phyloP scores from a whole-genome alignment of 2,329 filamentous ascomycete species.

The Phyllosticta capitalensis region DNA sequence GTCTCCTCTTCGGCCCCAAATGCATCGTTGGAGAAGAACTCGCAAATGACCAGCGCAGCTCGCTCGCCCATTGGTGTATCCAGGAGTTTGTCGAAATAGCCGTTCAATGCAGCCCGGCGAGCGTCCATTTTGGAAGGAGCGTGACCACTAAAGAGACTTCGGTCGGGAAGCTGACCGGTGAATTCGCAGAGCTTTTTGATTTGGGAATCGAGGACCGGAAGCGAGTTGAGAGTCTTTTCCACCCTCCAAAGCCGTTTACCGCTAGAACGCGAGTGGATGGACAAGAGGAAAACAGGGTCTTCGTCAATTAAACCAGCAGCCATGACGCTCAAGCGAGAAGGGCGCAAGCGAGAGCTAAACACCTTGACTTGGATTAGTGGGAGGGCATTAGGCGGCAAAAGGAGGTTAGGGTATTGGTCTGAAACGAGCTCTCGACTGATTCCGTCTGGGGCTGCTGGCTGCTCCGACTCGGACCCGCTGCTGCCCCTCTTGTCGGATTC shows the following conservation, averaged over 20 bases:
- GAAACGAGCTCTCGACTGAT: conserved; percentile 58
- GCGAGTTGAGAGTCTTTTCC: conserved; percentile 78
- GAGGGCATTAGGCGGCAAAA: conserved; percentile 80
- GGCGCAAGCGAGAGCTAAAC: conserved; percentile 88
- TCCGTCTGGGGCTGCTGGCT: conserved; percentile 33
- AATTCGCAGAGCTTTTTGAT: conserved; percentile 67
- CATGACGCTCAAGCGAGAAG: conserved; percentile 76
- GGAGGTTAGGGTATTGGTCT: conserved; percentile 76
- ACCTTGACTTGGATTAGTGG: conserved; percentile 79
- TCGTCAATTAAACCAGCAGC: conserved; percentile 75
- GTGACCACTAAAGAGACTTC: conserved; percentile 80
- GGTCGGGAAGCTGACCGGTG: conserved; percentile 69
- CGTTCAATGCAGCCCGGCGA: conserved; percentile 67
- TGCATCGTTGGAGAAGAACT: conserved; percentile 65
- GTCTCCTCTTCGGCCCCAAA: conserved; percentile 51
- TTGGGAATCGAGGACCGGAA: conserved; percentile 72
- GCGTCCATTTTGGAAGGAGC: conserved; percentile 90
- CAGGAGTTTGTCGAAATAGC: conserved; percentile 76
- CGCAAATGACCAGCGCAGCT: conserved; percentile 73
- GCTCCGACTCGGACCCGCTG: conserved; percentile 21
- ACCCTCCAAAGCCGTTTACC: conserved; percentile 80
- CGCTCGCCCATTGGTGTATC: conserved; percentile 71
- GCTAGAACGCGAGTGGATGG: conserved; percentile 68
- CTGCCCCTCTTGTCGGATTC: conserved; percentile 18
- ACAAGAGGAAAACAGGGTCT: conserved; percentile 87